Evolutionary conservation across 208 protist genomes (phyloP).

Genomic region (Crithidia bombi): DNA sequence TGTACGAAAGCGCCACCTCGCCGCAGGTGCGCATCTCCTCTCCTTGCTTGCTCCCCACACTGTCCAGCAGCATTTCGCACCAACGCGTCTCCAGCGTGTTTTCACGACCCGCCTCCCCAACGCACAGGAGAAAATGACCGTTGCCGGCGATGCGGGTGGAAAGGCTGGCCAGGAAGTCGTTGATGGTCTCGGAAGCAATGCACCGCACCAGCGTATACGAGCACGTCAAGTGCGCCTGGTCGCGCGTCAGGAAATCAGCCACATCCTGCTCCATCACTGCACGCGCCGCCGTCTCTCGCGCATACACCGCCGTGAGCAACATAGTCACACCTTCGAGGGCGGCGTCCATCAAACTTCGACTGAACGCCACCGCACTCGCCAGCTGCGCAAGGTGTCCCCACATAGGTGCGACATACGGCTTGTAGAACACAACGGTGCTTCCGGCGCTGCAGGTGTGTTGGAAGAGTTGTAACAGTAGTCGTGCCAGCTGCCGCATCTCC

Average conservation of each 20-base stretch:
- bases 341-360: conserved; percentile 23
- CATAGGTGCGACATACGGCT: conserved; percentile 4
- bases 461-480: conserved; percentile 22
- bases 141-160: conserved; percentile 1
- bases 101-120: conserved; percentile 43
- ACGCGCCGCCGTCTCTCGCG: conserved; percentile 16
- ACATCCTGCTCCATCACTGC: conserved; percentile 25
- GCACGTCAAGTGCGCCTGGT: conserved; percentile 30
- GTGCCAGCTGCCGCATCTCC: conserved; percentile 21
- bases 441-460: neutral
- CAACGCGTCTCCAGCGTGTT: conserved; percentile 33
- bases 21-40: conserved; percentile 43
- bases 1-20: conserved; percentile 42
- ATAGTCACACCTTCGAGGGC: conserved; percentile 20
- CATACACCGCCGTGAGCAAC: conserved; percentile 27
- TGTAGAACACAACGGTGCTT: conserved; percentile 10
- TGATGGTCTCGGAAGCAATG: conserved; percentile 10
- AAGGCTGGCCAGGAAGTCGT: conserved; percentile 26
- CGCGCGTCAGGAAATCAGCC: conserved; percentile 15
- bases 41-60: conserved; percentile 33
- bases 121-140: conserved; percentile 27
- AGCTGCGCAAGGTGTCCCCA: conserved; percentile 31
- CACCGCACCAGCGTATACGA: conserved; percentile 25
- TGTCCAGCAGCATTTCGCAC: conserved; percentile 36
- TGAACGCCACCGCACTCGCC: conserved; percentile 27